phyloP scores from a whole-genome alignment of 2,329 filamentous ascomycete species.

The Colletotrichum sp. region DNA sequence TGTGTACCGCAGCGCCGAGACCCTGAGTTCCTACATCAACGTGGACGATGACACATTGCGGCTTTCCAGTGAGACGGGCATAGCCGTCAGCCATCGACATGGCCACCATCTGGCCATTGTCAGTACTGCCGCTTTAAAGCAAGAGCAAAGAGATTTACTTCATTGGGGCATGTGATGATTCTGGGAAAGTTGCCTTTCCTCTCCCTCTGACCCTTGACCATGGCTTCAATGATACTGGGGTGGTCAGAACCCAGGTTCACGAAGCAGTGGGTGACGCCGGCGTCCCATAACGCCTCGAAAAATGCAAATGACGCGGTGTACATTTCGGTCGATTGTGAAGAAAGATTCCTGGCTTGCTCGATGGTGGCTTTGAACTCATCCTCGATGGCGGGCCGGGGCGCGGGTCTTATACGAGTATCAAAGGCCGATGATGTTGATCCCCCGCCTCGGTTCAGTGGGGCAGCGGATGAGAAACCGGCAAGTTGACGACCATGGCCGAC shows the following conservation, averaged over 20 bases:
- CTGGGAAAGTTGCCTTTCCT: slow-evolving; percentile 65
- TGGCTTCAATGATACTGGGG: slow-evolving; percentile 75
- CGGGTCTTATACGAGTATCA: slow-evolving; percentile 5
- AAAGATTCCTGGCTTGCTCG: slow-evolving; percentile 4
- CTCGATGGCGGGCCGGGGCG: not conserved
- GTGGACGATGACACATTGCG: slow-evolving; percentile 75
- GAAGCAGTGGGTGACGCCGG: slow-evolving; percentile 64
- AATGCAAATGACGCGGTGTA: slow-evolving; percentile 84
- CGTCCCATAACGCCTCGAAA: slow-evolving; percentile 81
- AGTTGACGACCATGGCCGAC: slow-evolving; percentile 2
- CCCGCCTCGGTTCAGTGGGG: slow-evolving; percentile 6
- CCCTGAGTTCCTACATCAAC: slow-evolving; percentile 79
- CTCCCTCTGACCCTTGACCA: slow-evolving; percentile 73
- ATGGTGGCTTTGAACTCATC: slow-evolving; percentile 7
- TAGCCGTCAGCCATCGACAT: slow-evolving; percentile 80
- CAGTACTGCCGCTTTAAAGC: not conserved
- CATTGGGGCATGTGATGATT: slow-evolving; percentile 76
- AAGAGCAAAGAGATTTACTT: slow-evolving; percentile 47
- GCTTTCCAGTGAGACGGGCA: slow-evolving; percentile 68
- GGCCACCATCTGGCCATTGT: slow-evolving; percentile 67
- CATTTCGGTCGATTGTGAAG: slow-evolving; percentile 36
- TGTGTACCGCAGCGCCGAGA: slow-evolving; percentile 74
- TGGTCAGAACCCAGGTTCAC: slow-evolving; percentile 69
- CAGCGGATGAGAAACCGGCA: slow-evolving; percentile 11
- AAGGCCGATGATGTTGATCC: not conserved